Conservation (phyloP, 495 filamentous ascomycete genomes). For the Aspergillus haitiensis region DNA sequence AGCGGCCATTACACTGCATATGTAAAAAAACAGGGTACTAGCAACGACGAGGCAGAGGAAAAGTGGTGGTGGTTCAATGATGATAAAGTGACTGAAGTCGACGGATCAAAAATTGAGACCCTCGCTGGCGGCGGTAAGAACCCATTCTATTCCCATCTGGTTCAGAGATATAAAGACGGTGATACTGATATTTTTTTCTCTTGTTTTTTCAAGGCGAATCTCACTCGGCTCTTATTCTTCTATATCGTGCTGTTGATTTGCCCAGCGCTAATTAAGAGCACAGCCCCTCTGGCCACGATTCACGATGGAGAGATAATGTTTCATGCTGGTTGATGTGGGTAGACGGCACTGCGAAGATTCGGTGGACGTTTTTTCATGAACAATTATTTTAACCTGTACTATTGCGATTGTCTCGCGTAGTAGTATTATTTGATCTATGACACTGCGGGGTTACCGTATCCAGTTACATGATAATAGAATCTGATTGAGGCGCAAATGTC, state of each 20-base stretch:
- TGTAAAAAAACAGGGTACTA: conserved; percentile 82
- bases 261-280: conserved; percentile 48
- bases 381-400: too few relatives aligned
- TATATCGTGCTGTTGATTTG: conserved; percentile 82
- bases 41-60: conserved; percentile 74
- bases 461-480: too few relatives aligned
- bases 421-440: too few relatives aligned
- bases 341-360: too few relatives aligned
- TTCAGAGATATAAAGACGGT: neutral
- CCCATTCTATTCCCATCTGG: neutral
- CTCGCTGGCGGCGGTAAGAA: conserved; percentile 82
- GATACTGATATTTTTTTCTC: conserved; percentile 23
- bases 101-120: conserved; percentile 84
- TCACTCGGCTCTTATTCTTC: conserved; percentile 88
- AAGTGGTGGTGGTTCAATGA: conserved; percentile 99
- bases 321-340: too few relatives aligned
- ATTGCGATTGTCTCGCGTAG: too few relatives aligned
- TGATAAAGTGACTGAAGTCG: conserved; percentile 93
- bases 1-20: conserved; percentile 98
- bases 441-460: too few relatives aligned
- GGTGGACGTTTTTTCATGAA: too few relatives aligned
- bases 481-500: too few relatives aligned
- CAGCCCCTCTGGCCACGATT: neutral
- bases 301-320: too few relatives aligned
- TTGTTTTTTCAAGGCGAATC: conserved; percentile 62